Base-by-base conservation (phyloP, 2,329 filamentous ascomycete genomes). In the Aspergillus novoparasiticus region DNA sequence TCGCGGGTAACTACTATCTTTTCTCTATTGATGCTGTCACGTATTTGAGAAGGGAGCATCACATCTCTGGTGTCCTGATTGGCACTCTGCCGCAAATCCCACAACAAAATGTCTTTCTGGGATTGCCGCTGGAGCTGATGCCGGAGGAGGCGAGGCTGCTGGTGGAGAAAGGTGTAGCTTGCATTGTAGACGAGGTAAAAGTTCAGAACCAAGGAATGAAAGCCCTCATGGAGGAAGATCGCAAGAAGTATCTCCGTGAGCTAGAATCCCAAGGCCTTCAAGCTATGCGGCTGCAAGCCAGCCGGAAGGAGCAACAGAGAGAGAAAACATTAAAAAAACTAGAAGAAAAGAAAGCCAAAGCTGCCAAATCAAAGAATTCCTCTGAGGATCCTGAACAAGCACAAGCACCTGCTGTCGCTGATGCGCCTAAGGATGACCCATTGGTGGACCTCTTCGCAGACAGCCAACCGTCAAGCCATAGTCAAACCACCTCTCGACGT, bases 31-130 rank as follows among this genome's bases (percentile, higher is more conserved):
- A 93, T 74, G 88, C 89, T 67, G 90, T 93, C 64, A 89, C 90
- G 71, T 86, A 90, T 76, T 84, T 97, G 66, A 91, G 95, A 68
- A 88, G 91, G 66, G 83, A 88, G 71, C 87, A 97, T 81, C 89
- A 92, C 76, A 93, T 97, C 71, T 94, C 91, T 73, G 93, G 93
- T 66, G 90, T 95, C 36, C 84, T 97, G 60, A 89, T 92, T 64
- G 95, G 95, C 62, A 94, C 92, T 9, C 88, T 97, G 34, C 94
- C 95, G 2, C 94, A 98, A 79, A 90, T 93, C 62, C 93, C 94
- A 6, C 94, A 96, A 71, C 95, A 99, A 79, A 98, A 97, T 80
- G 86, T 97, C 62, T 98, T 98, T 75, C 86, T 94, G 63, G 92
- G 94, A 53, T 81, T 98, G 57, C 95, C 95, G 3, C 81, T 98